These are phyloP conservation scores for Podospora didyma DNA, from an alignment of 495 filamentous ascomycete genomes.

Conservation along the genomic window DNA sequence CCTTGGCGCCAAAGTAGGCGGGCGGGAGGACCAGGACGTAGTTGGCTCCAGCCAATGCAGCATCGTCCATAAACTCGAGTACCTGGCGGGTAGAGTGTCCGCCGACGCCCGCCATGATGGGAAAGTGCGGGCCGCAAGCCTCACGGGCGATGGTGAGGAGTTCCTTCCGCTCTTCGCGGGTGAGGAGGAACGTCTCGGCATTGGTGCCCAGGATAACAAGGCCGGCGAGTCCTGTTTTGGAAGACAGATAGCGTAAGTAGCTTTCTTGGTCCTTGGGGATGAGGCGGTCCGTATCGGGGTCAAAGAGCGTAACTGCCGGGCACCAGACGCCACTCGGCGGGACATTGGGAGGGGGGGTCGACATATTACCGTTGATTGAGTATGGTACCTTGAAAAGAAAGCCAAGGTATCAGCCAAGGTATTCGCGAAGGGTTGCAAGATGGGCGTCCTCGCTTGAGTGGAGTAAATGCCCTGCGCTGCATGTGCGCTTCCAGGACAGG, in stretches of 20 bases:
- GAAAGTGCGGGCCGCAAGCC: slow-evolving; percentile 47
- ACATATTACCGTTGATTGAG: no score
- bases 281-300: slow-evolving; percentile 49
- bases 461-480: no score
- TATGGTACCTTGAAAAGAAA: no score
- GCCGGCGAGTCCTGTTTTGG: slow-evolving; percentile 48
- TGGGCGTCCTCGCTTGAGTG: no score
- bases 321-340: slow-evolving; percentile 42
- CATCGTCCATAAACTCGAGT: slow-evolving; percentile 55
- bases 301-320: slow-evolving; percentile 50
- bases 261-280: slow-evolving; percentile 43
- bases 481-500: no score
- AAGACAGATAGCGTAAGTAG: slow-evolving; percentile 53
- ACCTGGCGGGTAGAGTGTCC: slow-evolving; percentile 64
- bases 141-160: slow-evolving; percentile 50
- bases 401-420: no score
- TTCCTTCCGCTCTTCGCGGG: slow-evolving; percentile 53
- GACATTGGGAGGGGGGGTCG: slow-evolving; percentile 11
- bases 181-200: slow-evolving; percentile 62
- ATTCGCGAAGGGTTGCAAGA: no score
- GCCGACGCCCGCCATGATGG: slow-evolving; percentile 60
- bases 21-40: slow-evolving; percentile 60
- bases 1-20: slow-evolving; percentile 58
- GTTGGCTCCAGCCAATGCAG: slow-evolving; percentile 52
- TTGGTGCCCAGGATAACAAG: slow-evolving; percentile 63